Conservation (phyloP, 2,329 filamentous ascomycete genomes). For the Colletotrichum sp. region DNA sequence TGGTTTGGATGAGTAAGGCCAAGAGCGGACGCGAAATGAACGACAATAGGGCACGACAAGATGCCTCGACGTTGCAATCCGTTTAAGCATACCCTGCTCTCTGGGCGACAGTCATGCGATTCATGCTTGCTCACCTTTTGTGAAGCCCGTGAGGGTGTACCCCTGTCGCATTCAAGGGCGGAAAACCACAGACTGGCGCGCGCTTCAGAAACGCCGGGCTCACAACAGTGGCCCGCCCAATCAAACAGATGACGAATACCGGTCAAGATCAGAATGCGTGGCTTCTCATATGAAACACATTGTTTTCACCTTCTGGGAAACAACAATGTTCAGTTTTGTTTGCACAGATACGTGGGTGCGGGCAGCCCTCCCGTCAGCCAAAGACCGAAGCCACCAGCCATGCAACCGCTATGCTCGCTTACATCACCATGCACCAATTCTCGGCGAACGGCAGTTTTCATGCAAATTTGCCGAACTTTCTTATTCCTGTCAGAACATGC, state of each 20-base stretch:
- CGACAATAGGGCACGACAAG: not conserved
- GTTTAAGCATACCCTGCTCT: not conserved
- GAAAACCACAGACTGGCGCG: slow-evolving; percentile 3
- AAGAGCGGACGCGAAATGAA: not conserved
- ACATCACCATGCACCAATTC: not conserved
- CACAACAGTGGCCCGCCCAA: not conserved
- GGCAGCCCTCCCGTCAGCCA: not conserved
- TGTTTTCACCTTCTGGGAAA: not conserved
- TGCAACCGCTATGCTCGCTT: not conserved
- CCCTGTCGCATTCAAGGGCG: not conserved
- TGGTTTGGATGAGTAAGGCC: not conserved
- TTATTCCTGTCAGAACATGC: slow-evolving; percentile 9
- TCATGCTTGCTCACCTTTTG: not conserved
- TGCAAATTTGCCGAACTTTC: not conserved
- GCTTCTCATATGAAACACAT: not conserved
- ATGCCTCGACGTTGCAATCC: not conserved
- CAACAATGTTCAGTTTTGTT: not conserved
- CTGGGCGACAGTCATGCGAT: not conserved
- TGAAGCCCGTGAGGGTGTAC: not conserved
- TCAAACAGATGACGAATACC: not conserved
- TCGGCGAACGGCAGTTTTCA: slow-evolving; percentile 4
- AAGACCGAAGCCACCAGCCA: not conserved
- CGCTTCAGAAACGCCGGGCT: slow-evolving; percentile 12
- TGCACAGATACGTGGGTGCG: not conserved
- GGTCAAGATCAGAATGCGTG: not conserved